Conservation (phyloP, 768 basidiomycete genomes). For the Obba rivulosa region DNA sequence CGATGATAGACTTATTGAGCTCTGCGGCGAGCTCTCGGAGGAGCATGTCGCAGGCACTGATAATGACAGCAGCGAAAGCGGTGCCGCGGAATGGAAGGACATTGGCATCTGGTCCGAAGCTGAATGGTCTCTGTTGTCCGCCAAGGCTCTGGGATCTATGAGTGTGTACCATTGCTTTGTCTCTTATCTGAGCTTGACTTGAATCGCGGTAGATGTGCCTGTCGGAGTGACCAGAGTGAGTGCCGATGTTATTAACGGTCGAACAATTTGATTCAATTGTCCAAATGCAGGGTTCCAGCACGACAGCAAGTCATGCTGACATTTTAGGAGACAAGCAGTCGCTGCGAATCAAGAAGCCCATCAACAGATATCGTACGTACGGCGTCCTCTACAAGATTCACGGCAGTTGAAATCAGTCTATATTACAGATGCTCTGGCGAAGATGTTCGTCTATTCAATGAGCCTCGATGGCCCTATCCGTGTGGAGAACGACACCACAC, state of each 20-base stretch:
- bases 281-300: slow-evolving; percentile 46
- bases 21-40: slow-evolving; percentile 65
- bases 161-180: slow-evolving; percentile 27
- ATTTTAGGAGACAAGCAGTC: slow-evolving; percentile 48
- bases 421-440: slow-evolving; percentile 67
- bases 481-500: slow-evolving; percentile 30
- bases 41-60: slow-evolving; percentile 58
- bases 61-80: slow-evolving; percentile 49
- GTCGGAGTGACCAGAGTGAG: slow-evolving; percentile 63
- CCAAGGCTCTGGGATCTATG: slow-evolving; percentile 79
- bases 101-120: slow-evolving; percentile 85
- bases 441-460: slow-evolving; percentile 86
- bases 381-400: background rate
- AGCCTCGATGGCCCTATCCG: slow-evolving; percentile 69
- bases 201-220: slow-evolving; percentile 49
- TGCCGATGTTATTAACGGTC: background rate
- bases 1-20: slow-evolving; percentile 70
- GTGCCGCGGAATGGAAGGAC: slow-evolving; percentile 65
- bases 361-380: slow-evolving; percentile 56
- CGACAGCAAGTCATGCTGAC: slow-evolving; percentile 71
- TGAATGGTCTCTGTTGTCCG: slow-evolving; percentile 79
- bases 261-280: slow-evolving; percentile 1
- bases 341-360: slow-evolving; percentile 62
- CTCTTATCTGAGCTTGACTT: background rate
- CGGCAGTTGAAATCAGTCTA: background rate